Percentiles rank a stretch among this genome's conserved stretches.
phyloP scores from a whole-genome alignment of 1,284 basidiomycete genomes.

The Psilocybe mexicana region DNA sequence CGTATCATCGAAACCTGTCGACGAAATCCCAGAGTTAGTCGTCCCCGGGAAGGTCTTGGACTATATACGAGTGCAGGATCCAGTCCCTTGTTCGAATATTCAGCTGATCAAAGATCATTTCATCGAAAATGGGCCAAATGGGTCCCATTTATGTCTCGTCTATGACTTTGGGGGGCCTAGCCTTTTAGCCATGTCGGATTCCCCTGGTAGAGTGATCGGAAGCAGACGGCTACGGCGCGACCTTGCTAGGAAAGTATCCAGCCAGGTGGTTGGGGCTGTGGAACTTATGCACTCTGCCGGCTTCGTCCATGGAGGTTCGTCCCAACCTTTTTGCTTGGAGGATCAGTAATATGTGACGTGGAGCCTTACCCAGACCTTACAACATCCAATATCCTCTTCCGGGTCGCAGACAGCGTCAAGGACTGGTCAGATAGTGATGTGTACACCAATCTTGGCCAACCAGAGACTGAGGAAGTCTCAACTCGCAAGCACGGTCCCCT shows the following conservation, averaged over 20 bases:
- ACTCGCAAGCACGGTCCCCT: constrained; percentile 20
- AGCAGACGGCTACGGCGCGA: constrained; percentile 32
- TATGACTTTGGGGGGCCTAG: constrained; percentile 35
- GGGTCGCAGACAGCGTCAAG: constrained; percentile 22
- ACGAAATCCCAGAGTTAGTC: neutral
- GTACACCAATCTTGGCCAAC: constrained; percentile 28
- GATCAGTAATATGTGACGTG: neutral
- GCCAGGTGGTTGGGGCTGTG: constrained; percentile 28
- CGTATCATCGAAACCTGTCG: constrained; percentile 16
- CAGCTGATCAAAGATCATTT: constrained; percentile 32
- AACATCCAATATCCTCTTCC: constrained; percentile 38
- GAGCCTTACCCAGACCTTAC: constrained; percentile 31
- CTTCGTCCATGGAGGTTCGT: constrained; percentile 37
- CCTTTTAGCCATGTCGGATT: constrained; percentile 31
- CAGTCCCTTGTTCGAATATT: constrained; percentile 5
- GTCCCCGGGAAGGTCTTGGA: neutral
- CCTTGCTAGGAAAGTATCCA: constrained; percentile 33
- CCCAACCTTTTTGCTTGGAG: neutral
- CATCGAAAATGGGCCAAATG: constrained; percentile 33
- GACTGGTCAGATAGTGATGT: constrained; percentile 36
- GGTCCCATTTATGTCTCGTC: constrained; percentile 32
- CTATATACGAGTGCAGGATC: neutral
- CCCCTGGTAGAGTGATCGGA: constrained; percentile 27
- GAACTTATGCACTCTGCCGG: constrained; percentile 32
- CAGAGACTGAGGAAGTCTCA: constrained; percentile 29